Conservation (phyloP, 768 basidiomycete species). For the Pluteus cervinus region DNA sequence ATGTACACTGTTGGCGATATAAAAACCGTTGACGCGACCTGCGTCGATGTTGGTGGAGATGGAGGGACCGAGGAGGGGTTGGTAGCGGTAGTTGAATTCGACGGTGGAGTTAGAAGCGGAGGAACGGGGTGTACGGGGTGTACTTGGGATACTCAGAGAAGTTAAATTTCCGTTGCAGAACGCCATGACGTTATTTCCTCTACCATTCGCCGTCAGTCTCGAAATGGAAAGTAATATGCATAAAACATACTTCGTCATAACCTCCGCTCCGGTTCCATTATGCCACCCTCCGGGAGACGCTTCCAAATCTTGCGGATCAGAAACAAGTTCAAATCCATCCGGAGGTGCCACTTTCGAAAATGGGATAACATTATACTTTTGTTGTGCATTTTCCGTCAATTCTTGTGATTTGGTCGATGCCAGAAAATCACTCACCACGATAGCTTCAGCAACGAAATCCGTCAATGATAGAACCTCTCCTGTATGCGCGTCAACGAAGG, state of each 20-base stretch:
- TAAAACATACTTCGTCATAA: constrained; percentile 14
- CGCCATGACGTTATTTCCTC: constrained; percentile 25
- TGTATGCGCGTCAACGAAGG: constrained; percentile 47
- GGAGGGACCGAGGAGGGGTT: constrained; percentile 28
- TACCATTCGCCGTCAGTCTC: constrained; percentile 14
- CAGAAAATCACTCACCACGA: constrained; percentile 15
- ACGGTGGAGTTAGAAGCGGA: constrained; percentile 22
- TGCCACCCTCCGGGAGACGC: constrained; percentile 54
- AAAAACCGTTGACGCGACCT: constrained; percentile 51
- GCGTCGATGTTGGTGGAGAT: constrained; percentile 39
- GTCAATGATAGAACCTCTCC: constrained; percentile 40
- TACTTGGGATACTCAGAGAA: constrained; percentile 18
- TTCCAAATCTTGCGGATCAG: constrained; percentile 41
- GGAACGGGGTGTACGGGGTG: constrained; percentile 26
- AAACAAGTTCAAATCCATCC: constrained; percentile 40
- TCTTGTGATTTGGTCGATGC: neutral
- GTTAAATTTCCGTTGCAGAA: constrained; percentile 25
- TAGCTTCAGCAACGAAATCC: constrained; percentile 39
- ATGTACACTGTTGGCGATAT: constrained; percentile 54
- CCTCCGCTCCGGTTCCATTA: constrained; percentile 15
- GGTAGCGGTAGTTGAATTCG: constrained; percentile 34
- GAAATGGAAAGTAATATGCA: constrained; percentile 23
- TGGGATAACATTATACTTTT: constrained; percentile 38
- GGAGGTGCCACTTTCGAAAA: constrained; percentile 39
- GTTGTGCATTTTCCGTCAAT: neutral